A percentile compares a stretch with the other conserved stretches of the same genome.
These are phyloP conservation scores for Coniochaeta sp. DNA, from an alignment of 2,329 filamentous ascomycete genomes.

Conservation along the genomic window DNA sequence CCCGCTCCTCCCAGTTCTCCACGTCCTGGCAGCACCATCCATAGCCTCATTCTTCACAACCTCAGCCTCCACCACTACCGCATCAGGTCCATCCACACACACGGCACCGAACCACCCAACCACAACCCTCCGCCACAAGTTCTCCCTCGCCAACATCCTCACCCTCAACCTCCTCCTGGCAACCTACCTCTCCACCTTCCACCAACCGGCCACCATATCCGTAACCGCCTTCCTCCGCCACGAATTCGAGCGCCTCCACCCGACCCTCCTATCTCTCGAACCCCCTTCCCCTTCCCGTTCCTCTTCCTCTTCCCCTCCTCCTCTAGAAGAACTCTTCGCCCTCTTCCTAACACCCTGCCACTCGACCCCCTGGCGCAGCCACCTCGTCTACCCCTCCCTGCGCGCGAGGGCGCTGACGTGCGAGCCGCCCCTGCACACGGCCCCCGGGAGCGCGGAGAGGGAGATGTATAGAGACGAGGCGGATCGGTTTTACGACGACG, in stretches of 20 bases:
- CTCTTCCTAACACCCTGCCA: conserved; percentile 95
- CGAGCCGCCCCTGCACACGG: conserved; percentile 72
- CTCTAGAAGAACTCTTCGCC: conserved; percentile 51
- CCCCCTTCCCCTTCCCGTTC: conserved; percentile 24
- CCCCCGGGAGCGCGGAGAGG: conserved; percentile 53
- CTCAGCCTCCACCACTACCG: conserved; percentile 17
- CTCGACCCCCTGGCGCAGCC: conserved; percentile 88
- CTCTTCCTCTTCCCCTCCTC: conserved; percentile 16
- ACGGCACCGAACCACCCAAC: conserved; percentile 17
- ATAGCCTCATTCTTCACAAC: conserved; percentile 58
- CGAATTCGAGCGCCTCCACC: conserved; percentile 57
- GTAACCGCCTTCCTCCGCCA: conserved; percentile 70
- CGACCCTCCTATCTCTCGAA: conserved; percentile 24
- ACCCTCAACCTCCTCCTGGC: conserved; percentile 64
- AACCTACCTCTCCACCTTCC: conserved; percentile 65
- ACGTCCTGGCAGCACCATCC: conserved; percentile 67
- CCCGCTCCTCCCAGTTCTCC: conserved; percentile 79
- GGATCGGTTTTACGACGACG: conserved; percentile 77
- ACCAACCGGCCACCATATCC: conserved; percentile 72
- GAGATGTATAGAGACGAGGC: conserved; percentile 77
- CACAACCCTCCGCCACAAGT: conserved; percentile 38
- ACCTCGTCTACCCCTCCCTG: conserved; percentile 69
- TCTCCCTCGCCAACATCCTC: conserved; percentile 52
- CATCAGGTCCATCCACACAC: conserved; percentile 17
- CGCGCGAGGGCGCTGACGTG: conserved; percentile 81